A percentile compares a stretch with the other conserved stretches of the same genome.
phyloP scores from a whole-genome alignment of 495 filamentous ascomycete genomes.

The Oidiodendron maius region DNA sequence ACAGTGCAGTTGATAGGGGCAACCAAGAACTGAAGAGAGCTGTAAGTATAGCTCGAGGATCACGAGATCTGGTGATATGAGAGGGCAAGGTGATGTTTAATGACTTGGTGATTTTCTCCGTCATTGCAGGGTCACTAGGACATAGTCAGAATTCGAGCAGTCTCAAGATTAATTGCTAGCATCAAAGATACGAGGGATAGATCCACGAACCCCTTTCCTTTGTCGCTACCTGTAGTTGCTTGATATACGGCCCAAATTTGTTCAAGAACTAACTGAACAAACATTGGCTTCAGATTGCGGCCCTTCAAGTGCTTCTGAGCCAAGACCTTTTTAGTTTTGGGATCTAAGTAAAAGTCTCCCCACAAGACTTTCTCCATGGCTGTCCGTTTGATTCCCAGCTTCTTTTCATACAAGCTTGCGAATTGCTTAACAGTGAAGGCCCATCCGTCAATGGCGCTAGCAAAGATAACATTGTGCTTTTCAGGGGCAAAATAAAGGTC shows the following conservation, averaged over 20 bases:
- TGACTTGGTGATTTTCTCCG: constrained; percentile 94
- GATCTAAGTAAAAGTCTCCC: constrained; percentile 95
- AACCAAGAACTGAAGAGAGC: constrained; percentile 87
- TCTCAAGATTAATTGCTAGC: constrained; percentile 2
- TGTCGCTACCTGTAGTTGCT: constrained; percentile 76
- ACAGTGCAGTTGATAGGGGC: constrained; percentile 83
- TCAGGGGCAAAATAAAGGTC: constrained; percentile 98
- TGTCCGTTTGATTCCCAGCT: constrained; percentile 89
- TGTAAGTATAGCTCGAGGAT: constrained; percentile 76
- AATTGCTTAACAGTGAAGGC: constrained; percentile 96
- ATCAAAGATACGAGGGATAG: constrained; percentile 23
- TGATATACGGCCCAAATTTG: constrained; percentile 97
- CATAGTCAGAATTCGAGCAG: constrained; percentile 10
- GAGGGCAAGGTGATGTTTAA: constrained; percentile 75
- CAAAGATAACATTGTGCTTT: constrained; percentile 98
- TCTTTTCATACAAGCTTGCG: constrained; percentile 90
- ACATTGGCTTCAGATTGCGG: constrained; percentile 87
- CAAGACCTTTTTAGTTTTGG: constrained; percentile 92
- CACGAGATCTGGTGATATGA: constrained; percentile 78
- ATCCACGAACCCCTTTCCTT: constrained; percentile 64
- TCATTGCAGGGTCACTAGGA: constrained; percentile 64
- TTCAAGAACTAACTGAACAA: constrained; percentile 93
- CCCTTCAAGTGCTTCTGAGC: constrained; percentile 91
- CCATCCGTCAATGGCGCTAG: constrained; percentile 96
- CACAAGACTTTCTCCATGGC: constrained; percentile 91